phyloP scores from a whole-genome alignment of 495 filamentous ascomycete genomes.

The Penicillium chermesinum region DNA sequence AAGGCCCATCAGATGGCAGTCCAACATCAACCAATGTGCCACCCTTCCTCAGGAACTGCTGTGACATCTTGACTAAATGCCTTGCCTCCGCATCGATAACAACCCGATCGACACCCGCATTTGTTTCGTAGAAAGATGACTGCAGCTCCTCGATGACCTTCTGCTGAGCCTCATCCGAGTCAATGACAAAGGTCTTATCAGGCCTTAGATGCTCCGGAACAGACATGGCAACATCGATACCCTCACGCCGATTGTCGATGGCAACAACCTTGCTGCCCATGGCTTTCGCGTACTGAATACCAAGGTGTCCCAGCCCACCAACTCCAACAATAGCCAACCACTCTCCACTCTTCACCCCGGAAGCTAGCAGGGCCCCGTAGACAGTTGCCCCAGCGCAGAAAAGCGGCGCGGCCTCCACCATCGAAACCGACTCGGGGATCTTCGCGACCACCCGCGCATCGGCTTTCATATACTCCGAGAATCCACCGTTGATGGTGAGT shows the following conservation, averaged over 20 bases:
- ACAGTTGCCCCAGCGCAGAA: conserved; percentile 11
- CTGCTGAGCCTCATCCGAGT: conserved; percentile 4
- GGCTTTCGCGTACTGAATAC: conserved; percentile 7
- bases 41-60: conserved; percentile 12
- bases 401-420: conserved; percentile 6
- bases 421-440: conserved; percentile 4
- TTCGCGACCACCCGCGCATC: conserved; percentile 10
- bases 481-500: conserved; percentile 9
- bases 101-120: conserved; percentile 7
- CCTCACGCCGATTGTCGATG: conserved; percentile 7
- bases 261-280: conserved; percentile 7
- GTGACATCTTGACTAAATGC: conserved; percentile 4
- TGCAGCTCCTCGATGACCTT: conserved; percentile 5
- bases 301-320: conserved; percentile 12
- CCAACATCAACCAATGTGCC: conserved; percentile 10
- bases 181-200: conserved; percentile 7
- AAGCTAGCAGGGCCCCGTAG: conserved; percentile 6
- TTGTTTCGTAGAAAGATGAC: conserved; percentile 10
- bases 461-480: conserved; percentile 8
- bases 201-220: conserved; percentile 4
- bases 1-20: not conserved
- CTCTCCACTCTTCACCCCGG: not conserved
- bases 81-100: conserved; percentile 8
- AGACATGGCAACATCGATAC: conserved; percentile 2
- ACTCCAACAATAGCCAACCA: conserved; percentile 6